Conservation (phyloP, 805 yeast genomes). For the Jamesozyma gamospora region DNA sequence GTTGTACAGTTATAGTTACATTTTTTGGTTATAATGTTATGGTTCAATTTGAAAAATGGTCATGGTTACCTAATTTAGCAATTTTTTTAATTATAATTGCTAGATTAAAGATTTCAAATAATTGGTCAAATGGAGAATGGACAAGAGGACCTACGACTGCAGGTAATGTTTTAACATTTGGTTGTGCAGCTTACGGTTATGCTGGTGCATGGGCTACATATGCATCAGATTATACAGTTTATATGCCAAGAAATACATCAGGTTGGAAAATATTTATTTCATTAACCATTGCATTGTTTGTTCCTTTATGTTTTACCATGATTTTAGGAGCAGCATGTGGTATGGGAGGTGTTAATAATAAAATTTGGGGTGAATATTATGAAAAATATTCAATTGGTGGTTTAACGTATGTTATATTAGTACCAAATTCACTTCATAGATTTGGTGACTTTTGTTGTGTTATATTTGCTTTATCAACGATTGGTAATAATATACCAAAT, state of each 20-base stretch:
- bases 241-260: slow-evolving; percentile 60
- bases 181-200: slow-evolving; percentile 76
- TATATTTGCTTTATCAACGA: slow-evolving; percentile 68
- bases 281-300: slow-evolving; percentile 49
- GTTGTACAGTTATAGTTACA: slow-evolving; percentile 60
- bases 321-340: slow-evolving; percentile 80
- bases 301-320: slow-evolving; percentile 64
- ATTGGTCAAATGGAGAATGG: slow-evolving; percentile 46
- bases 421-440: slow-evolving; percentile 70
- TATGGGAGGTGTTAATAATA: slow-evolving; percentile 48
- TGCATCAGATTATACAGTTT: slow-evolving; percentile 85
- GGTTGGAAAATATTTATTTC: slow-evolving; percentile 50
- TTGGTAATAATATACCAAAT: slow-evolving; percentile 86
- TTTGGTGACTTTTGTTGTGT: slow-evolving; percentile 89
- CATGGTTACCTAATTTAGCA: slow-evolving; percentile 75
- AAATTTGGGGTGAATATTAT: slow-evolving; percentile 42
- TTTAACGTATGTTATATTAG: slow-evolving; percentile 64
- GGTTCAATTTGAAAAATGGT: slow-evolving; percentile 71
- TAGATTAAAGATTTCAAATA: slow-evolving; percentile 56
- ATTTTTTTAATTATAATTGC: slow-evolving; percentile 70
- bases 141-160: slow-evolving; percentile 56
- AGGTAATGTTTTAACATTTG: slow-evolving; percentile 69
- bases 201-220: slow-evolving; percentile 95
- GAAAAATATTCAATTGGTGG: slow-evolving; percentile 63
- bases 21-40: slow-evolving; percentile 78